These are phyloP conservation scores for Tylopilus sp. DNA, from an alignment of 768 basidiomycete genomes.

Conservation along the genomic window DNA sequence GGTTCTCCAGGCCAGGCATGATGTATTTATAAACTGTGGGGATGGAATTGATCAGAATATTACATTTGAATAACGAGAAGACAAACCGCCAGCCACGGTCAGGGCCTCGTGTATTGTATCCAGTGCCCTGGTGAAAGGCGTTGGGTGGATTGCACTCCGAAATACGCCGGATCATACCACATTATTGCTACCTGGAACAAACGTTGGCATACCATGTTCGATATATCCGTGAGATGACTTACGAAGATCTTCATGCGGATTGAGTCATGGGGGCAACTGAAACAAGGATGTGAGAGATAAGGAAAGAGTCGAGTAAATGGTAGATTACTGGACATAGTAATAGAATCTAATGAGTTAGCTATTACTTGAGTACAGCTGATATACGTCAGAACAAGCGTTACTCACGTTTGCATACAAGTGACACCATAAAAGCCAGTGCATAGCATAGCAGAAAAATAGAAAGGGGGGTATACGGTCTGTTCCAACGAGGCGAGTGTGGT, in stretches of 20 bases:
- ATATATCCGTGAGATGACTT: background rate
- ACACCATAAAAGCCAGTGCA: conserved; percentile 1
- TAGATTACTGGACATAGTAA: conserved; percentile 4
- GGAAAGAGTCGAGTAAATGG: background rate
- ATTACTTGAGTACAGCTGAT: too few relatives aligned
- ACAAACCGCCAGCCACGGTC: conserved; percentile 6
- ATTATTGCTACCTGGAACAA: conserved; percentile 4
- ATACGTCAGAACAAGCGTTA: too few relatives aligned
- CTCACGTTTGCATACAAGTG: conserved; percentile 15
- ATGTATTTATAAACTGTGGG: conserved; percentile 3
- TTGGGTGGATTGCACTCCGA: background rate
- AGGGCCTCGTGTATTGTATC: conserved; percentile 9
- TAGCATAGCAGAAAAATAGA: background rate
- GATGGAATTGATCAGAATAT: background rate
- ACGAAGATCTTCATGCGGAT: conserved; percentile 2
- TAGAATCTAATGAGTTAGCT: background rate
- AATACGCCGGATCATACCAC: background rate
- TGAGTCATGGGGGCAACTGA: conserved; percentile 1
- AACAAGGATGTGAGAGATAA: background rate
- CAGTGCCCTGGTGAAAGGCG: background rate
- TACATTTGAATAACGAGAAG: background rate
- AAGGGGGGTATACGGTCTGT: background rate
- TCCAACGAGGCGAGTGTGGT: background rate
- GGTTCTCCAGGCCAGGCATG: background rate
- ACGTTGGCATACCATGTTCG: background rate